Base-by-base conservation (phyloP, 2,329 filamentous ascomycete genomes). In the Neofusicoccum umdonicola region DNA sequence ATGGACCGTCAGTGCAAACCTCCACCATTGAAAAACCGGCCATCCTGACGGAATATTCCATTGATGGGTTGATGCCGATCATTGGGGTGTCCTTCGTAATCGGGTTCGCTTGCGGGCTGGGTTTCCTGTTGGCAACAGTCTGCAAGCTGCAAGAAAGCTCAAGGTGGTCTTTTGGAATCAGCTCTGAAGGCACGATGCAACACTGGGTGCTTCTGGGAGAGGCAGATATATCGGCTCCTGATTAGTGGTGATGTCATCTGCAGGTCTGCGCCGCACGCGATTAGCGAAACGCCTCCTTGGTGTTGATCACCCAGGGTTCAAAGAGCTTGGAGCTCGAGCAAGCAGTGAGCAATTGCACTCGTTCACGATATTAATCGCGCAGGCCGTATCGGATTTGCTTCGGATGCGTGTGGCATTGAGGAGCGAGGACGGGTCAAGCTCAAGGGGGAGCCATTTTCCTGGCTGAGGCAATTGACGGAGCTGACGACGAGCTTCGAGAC, bases 171-270 rank as follows among this genome's bases (percentile, higher is more conserved):
- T 31, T 31, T 1, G 6, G 1, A 11, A 9, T 41, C 41, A 35
- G 35, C 1, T 27, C 27, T 31, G 27, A 1, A 7, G 27, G 1
- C 27, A 1, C 6, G 27, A 31, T 31, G 27, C 27, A 31, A 31
- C 27, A 31, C 27, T 31, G 27, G 27, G 11, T 17, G 37, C 39
- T 11, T 39, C 31, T 31, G 52, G 7, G 22, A 12, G 19, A 17
- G 11, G 4, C 11, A 51, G 15, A 58, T 22, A 45, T 35, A 27
- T 2, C 13, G 12, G 54, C 17, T 13, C 54, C 27, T 60, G 42
- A 60, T 35, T 37, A n/a, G 56, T 5, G 54, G 17, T 60, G 56
- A 60, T 60, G 56, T 60, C 56, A 60, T 60, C 56, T 56, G 37
- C 12, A 17, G 27, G 17, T 6, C 52, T 8, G 37, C 52, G 54